phyloP scores from a whole-genome alignment of 1,284 basidiomycete species.

The Irpex sp. region DNA sequence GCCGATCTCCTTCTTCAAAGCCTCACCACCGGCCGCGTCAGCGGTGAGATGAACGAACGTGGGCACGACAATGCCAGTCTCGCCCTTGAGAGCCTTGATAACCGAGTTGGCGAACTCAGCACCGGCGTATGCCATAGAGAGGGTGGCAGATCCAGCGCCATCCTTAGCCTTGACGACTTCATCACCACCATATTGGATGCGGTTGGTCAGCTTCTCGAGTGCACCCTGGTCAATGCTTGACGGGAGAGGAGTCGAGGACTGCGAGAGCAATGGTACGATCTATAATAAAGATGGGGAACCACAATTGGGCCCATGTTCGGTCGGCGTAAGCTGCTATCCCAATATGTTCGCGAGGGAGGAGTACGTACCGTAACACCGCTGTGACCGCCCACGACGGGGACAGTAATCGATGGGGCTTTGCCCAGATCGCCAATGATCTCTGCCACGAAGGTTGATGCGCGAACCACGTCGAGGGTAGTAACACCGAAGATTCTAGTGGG shows the following conservation, averaged over 20 bases:
- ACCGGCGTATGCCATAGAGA: conserved; percentile 76
- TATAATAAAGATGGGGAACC: conserved; percentile 22
- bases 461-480: conserved; percentile 97
- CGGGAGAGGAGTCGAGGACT: conserved; percentile 75
- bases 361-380: conserved; percentile 81
- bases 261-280: conserved; percentile 96
- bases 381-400: conserved; percentile 96
- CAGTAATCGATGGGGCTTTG: conserved; percentile 67
- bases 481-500: conserved; percentile 87
- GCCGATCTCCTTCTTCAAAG: conserved; percentile 58
- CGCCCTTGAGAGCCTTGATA: conserved; percentile 84
- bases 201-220: conserved; percentile 53
- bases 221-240: conserved; percentile 46
- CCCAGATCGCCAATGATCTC: conserved; percentile 69
- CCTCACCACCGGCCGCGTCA: conserved; percentile 68
- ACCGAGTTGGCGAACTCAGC: conserved; percentile 80
- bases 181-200: conserved; percentile 79
- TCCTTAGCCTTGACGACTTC: conserved; percentile 83
- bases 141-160: conserved; percentile 72
- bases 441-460: conserved; percentile 92
- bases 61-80: conserved; percentile 83
- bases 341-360: background rate
- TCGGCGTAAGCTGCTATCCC: background rate
- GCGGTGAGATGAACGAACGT: conserved; percentile 83
- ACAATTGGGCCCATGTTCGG: background rate